A percentile compares a stretch with the other conserved stretches of the same genome.
Evolutionary conservation across 352 stramenopile genomes (phyloP).

Genomic region (Phytophthora cactorum): DNA sequence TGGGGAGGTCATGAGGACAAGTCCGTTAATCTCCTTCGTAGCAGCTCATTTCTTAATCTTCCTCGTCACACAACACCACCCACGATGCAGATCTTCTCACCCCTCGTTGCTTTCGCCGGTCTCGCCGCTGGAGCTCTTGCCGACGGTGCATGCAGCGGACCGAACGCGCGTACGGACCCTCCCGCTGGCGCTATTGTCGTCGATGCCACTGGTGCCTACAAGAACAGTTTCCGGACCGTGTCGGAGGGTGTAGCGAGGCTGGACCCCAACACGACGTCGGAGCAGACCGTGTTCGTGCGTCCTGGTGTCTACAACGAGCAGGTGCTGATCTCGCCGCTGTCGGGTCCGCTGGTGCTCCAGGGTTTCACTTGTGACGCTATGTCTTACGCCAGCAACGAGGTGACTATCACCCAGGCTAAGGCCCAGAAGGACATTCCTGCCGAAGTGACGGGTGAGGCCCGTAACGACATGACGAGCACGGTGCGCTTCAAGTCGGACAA

Average conservation of each 20-base stretch:
- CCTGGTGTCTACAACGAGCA: constrained; percentile 35
- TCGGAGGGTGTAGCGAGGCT: constrained; percentile 19
- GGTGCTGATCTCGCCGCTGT: constrained; percentile 19
- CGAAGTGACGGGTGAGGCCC: constrained; percentile 18
- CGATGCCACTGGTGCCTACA: constrained; percentile 27
- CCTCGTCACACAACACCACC: constrained; percentile 12
- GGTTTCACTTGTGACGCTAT: constrained; percentile 30
- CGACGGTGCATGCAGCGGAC: constrained; percentile 15
- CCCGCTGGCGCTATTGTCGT: constrained; percentile 27
- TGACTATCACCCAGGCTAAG: constrained; percentile 34
- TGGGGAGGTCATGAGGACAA: not conserved
- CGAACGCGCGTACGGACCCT: constrained; percentile 20
- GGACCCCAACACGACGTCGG: constrained; percentile 24
- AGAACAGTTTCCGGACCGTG: constrained; percentile 32
- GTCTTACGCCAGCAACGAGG: constrained; percentile 29
- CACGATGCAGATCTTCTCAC: constrained; percentile 25
- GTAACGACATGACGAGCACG: constrained; percentile 37
- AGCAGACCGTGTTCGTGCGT: constrained; percentile 33
- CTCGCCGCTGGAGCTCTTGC: constrained; percentile 18
- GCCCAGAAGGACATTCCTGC: constrained; percentile 34
- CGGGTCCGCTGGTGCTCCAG: constrained; percentile 27
- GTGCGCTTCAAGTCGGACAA: constrained; percentile 33
- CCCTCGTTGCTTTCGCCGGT: constrained; percentile 22
- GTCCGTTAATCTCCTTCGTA: constrained; percentile 9
- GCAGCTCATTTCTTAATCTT: constrained; percentile 20